Conservation (phyloP, 495 filamentous ascomycete species). For the Neurospora sp. region DNA sequence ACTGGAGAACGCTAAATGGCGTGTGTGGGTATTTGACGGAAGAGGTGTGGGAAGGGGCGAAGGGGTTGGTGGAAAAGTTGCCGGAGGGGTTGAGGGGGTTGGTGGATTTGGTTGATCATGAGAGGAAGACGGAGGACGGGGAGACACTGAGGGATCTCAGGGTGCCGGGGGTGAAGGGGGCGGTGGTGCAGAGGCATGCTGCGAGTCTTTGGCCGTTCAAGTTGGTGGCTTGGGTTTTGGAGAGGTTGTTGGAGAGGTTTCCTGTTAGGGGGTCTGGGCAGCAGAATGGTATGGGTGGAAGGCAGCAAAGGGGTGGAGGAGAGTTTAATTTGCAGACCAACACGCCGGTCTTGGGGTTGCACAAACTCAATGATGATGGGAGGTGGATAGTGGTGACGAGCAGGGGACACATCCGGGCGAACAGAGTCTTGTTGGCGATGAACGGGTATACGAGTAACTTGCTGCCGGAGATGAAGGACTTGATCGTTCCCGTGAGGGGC, state of each 20-base stretch:
- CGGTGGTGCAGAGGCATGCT: conserved; percentile 35
- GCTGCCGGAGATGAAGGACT: conserved; percentile 54
- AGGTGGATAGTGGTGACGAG: conserved; percentile 50
- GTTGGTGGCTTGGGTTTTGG: conserved; percentile 56
- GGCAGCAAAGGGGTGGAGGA: neutral
- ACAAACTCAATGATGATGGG: conserved; percentile 1
- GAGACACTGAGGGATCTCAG: conserved; percentile 9
- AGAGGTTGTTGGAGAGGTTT: conserved; percentile 35
- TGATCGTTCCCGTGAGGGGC: conserved; percentile 67
- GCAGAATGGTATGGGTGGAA: neutral
- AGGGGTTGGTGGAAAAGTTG: conserved; percentile 9
- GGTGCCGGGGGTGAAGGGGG: conserved; percentile 34
- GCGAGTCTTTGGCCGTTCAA: conserved; percentile 70
- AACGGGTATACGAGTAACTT: conserved; percentile 71
- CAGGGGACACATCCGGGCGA: conserved; percentile 48
- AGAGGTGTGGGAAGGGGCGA: neutral
- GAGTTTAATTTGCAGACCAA: conserved; percentile 63
- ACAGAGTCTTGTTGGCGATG: conserved; percentile 61
- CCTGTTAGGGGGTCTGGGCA: neutral
- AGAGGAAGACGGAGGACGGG: neutral
- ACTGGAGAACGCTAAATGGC: neutral
- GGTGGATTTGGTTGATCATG: neutral
- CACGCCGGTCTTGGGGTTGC: conserved; percentile 45
- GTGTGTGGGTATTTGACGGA: neutral
- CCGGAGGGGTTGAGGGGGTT: neutral